These are phyloP conservation scores for Mycena metata DNA, from an alignment of 768 basidiomycete genomes.

Conservation along the genomic window DNA sequence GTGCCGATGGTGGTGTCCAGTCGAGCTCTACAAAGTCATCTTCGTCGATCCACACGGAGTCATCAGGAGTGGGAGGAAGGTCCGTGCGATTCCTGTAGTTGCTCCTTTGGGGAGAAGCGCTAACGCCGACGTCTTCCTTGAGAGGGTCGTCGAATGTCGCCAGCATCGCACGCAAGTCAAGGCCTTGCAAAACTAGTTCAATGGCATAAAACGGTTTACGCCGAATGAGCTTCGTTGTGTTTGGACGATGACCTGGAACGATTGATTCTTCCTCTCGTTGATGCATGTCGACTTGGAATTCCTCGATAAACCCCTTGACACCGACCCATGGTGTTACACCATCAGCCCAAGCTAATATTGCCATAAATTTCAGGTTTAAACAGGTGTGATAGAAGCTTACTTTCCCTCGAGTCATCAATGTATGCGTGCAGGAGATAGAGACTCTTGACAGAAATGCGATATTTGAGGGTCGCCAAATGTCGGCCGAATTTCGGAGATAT, in stretches of 20 bases:
- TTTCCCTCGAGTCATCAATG: conserved; percentile 80
- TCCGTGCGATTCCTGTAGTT: conserved; percentile 63
- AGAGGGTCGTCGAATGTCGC: conserved; percentile 82
- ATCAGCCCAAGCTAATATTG: conserved; percentile 73
- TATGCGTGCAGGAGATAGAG: conserved; percentile 91
- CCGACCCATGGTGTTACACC: conserved; percentile 88
- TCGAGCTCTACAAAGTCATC: conserved; percentile 89
- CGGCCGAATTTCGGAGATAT: conserved; percentile 90
- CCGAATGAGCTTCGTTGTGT: conserved; percentile 70
- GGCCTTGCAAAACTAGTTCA: conserved; percentile 82
- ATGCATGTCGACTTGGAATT: conserved; percentile 91
- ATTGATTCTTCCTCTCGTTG: conserved; percentile 88
- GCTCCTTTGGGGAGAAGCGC: conserved; percentile 59
- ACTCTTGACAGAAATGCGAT: conserved; percentile 81
- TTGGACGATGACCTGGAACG: conserved; percentile 67
- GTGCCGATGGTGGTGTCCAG: conserved; percentile 67
- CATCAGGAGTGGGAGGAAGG: conserved; percentile 57
- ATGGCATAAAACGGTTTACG: conserved; percentile 92
- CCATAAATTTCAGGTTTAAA: conserved; percentile 21
- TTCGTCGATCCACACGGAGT: conserved; percentile 78
- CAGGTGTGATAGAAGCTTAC: conserved; percentile 46
- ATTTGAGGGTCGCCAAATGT: conserved; percentile 93
- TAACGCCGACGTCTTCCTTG: conserved; percentile 69
- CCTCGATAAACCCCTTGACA: conserved; percentile 84
- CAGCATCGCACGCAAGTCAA: conserved; percentile 84